phyloP scores from a whole-genome alignment of 805 yeast genomes.

The Komagataella pseudopastoris region DNA sequence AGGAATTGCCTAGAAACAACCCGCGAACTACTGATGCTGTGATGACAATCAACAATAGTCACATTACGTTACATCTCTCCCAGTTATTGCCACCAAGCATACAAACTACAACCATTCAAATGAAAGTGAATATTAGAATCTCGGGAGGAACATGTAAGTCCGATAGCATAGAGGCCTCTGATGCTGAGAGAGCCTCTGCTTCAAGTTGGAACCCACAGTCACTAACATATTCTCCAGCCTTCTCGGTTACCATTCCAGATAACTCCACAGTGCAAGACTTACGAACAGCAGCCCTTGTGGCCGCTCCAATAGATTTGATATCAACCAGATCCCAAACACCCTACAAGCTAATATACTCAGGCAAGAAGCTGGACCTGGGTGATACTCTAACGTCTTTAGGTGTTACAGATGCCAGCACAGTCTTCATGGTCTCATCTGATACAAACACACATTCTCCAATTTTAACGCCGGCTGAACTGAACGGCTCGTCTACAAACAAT shows the following conservation, averaged over 20 bases:
- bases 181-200: background rate
- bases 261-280: slow-evolving; percentile 39
- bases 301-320: slow-evolving; percentile 13
- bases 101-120: background rate
- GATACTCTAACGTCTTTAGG: slow-evolving; percentile 13
- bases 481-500: background rate
- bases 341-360: slow-evolving; percentile 18
- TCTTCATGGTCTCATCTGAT: slow-evolving; percentile 13
- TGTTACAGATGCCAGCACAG: slow-evolving; percentile 13
- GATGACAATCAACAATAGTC: background rate
- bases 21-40: background rate
- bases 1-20: background rate
- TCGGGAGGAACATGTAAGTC: background rate
- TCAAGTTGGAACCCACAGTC: slow-evolving; percentile 3
- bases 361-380: slow-evolving; percentile 17
- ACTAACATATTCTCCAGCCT: slow-evolving; percentile 7
- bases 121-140: background rate
- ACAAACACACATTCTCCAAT: slow-evolving; percentile 1
- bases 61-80: background rate
- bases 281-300: slow-evolving; percentile 29
- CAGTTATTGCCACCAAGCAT: background rate
- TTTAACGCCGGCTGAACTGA: slow-evolving; percentile 1
- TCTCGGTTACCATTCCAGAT: slow-evolving; percentile 34
- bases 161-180: background rate
- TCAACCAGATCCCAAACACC: slow-evolving; percentile 2